Base-by-base conservation (phyloP, 768 basidiomycete genomes). In the Gloeopeniophorella convolvens region DNA sequence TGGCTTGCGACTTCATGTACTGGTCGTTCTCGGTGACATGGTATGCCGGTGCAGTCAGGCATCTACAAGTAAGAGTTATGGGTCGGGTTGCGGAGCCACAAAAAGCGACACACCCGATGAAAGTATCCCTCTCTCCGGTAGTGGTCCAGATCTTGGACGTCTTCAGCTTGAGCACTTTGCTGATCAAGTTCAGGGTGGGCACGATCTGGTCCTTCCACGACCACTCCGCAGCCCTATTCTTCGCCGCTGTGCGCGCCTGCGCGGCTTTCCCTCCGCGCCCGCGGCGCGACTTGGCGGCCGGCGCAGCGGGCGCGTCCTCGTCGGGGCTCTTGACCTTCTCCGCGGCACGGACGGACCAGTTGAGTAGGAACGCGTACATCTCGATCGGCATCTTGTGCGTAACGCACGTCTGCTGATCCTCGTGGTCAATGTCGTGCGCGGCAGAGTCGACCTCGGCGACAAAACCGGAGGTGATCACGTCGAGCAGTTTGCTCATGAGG, bases 121-220 rank as follows among this genome's bases (percentile, higher is more conserved):
- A 93, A 0, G 80, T 77, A 56, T 97, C 95, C 59, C 83, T 69
- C 64, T 97, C 94, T 0, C 81, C 82, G 5, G 82, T 85, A 6
- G 88, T 89, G 42, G 84, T 81, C 95, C 95, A 98, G 56, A 99
- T 82, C 35, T 93, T 74, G 61, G 89, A 82, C 1, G 85, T 75
- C 61, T 77, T 71, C 50, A 86, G 55, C 48, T 74, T 68, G 32
- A 97, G 73, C 6, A 87, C 79, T 57, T 83, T 88, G 63, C 78
- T 71, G 59, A 96, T 83, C 26, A 90, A 64, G 0, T 68, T 70
- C 12, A 99, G 77, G 5, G 80, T 81, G 3, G 68, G 66, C 0
- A 85, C 80, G 35, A 96, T 82, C 51, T 91, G 85, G 49, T 80
- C 79, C 20, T 72, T 67, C 93, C 93, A 96, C 3, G 79, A 73